Percentiles rank a stretch among this genome's conserved stretches.
Conservation (phyloP, 176 grass and related monocot genomes). For the Carex scoparia region DNA sequence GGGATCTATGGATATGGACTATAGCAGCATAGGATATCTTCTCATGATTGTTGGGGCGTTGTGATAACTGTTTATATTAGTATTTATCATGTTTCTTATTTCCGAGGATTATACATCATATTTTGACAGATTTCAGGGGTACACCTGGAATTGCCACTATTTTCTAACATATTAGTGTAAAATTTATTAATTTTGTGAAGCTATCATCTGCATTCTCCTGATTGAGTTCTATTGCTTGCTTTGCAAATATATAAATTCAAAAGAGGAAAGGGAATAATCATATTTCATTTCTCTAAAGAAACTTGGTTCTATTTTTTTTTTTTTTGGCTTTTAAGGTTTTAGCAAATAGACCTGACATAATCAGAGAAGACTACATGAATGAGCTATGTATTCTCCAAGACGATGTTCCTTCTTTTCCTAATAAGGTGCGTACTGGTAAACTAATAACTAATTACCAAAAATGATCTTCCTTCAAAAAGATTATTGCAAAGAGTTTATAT, state of each 20-base stretch:
- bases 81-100: not conserved
- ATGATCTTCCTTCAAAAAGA: constrained; percentile 1
- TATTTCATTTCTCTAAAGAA: not conserved
- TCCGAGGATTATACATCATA: not conserved
- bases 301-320: not conserved
- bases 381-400: constrained; percentile 98
- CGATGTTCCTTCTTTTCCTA: constrained; percentile 88
- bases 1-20: not conserved
- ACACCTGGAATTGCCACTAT: not conserved
- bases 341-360: constrained; percentile 96
- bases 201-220: not conserved
- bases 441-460: not conserved
- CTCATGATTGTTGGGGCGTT: not conserved
- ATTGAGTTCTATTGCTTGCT: not conserved
- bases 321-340: constrained; percentile 54
- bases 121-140: not conserved
- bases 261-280: not conserved
- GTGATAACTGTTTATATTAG: not conserved
- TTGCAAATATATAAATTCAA: not conserved
- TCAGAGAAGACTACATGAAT: constrained; percentile 98
- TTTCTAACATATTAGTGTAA: not conserved
- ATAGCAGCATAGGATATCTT: not conserved
- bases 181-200: not conserved
- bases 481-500: not conserved
- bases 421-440: constrained; percentile 52